Percentiles rank a stretch among this genome's conserved stretches.
These are phyloP conservation scores for Sambucus nigra DNA, from an alignment of 129 eudicot genomes.

Conservation along the genomic window DNA sequence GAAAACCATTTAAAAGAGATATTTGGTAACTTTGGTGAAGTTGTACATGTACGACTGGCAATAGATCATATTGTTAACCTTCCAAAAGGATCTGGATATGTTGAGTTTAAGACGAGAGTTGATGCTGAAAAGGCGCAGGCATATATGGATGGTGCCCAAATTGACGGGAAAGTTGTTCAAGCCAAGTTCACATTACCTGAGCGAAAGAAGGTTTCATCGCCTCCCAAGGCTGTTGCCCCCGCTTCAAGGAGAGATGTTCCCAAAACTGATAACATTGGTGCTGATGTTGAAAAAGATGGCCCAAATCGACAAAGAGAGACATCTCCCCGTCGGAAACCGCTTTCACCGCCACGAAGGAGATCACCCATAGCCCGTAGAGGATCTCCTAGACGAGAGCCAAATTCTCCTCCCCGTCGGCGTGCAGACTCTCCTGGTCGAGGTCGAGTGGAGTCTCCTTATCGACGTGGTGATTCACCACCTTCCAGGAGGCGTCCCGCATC, in stretches of 20 bases:
- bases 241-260: constrained; percentile 52
- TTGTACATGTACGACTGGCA: constrained; percentile 22
- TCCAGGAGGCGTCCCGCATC: too few relatives aligned
- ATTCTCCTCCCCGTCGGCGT: constrained; percentile 83
- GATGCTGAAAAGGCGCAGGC: constrained; percentile 29
- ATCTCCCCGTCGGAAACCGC: constrained; percentile 68
- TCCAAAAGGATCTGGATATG: constrained; percentile 26
- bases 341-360: too few relatives aligned
- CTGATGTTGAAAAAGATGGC: constrained; percentile 63
- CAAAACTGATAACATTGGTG: constrained; percentile 42
- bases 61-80: constrained; percentile 17
- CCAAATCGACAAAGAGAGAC: constrained; percentile 39
- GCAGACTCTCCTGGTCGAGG: constrained; percentile 62
- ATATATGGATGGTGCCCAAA: constrained; percentile 83
- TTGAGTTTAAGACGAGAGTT: constrained; percentile 28
- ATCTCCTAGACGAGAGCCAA: constrained; percentile 12
- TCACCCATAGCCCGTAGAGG: too few relatives aligned
- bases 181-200: constrained; percentile 79
- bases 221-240: constrained; percentile 58
- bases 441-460: too few relatives aligned
- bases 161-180: too few relatives aligned
- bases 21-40: constrained; percentile 24
- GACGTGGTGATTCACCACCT: too few relatives aligned
- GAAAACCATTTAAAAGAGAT: too few relatives aligned
- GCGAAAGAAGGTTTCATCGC: constrained; percentile 57